Percentiles rank a stretch among this genome's conserved stretches.
phyloP scores from a whole-genome alignment of 2,329 filamentous ascomycete species.

The Claviceps purpurea region DNA sequence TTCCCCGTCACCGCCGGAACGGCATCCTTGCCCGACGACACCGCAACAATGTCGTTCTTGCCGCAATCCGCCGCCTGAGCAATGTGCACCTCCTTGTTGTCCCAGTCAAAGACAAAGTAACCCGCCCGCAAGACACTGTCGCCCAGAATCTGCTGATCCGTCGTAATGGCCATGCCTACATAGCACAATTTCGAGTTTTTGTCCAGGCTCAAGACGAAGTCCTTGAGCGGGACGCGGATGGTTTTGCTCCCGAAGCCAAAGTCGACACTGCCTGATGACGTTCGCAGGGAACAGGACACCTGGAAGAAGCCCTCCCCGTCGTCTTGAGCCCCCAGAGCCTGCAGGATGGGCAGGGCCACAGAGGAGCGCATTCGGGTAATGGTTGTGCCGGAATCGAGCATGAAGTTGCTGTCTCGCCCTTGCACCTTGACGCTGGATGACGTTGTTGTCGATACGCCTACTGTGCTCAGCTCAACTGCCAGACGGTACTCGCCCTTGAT shows the following conservation, averaged over 20 bases:
- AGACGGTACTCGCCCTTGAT: constrained; percentile 23
- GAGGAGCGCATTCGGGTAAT: constrained; percentile 30
- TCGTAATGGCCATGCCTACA: constrained; percentile 26
- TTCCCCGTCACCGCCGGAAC: constrained; percentile 22
- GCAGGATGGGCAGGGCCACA: constrained; percentile 29
- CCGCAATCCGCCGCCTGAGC: constrained; percentile 29
- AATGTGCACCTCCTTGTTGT: constrained; percentile 27
- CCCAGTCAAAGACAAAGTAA: constrained; percentile 34
- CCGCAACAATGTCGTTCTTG: constrained; percentile 22
- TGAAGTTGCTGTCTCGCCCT: constrained; percentile 24
- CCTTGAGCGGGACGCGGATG: constrained; percentile 29
- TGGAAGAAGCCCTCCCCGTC: constrained; percentile 30
- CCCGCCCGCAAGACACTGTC: constrained; percentile 29
- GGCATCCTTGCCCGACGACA: constrained; percentile 19
- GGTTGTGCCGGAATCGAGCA: constrained; percentile 41
- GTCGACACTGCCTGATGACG: constrained; percentile 27
- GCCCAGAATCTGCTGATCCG: constrained; percentile 30
- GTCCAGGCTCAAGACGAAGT: constrained; percentile 34
- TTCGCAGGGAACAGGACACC: constrained; percentile 28
- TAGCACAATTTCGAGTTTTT: constrained; percentile 24
- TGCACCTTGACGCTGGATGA: constrained; percentile 14
- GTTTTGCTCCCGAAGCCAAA: constrained; percentile 32
- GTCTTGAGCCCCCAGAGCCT: constrained; percentile 26
- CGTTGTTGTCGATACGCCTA: constrained; percentile 19
- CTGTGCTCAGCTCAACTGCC: constrained; percentile 17